Evolutionary conservation across 2,329 filamentous ascomycete species (phyloP), one percentile per base, ranked within the genome.

Genomic region (Epichloe sp.): DNA sequence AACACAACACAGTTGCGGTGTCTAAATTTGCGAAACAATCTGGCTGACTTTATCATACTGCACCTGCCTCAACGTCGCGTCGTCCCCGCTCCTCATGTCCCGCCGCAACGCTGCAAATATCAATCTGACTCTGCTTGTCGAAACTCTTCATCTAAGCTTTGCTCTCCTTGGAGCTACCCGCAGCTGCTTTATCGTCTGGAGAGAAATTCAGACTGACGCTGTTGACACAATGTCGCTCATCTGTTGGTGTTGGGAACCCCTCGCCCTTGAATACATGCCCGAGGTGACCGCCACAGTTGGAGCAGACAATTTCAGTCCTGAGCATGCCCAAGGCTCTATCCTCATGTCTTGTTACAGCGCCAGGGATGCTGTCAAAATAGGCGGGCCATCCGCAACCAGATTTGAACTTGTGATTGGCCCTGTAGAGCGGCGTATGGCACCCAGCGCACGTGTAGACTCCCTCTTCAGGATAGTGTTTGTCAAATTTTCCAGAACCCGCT

Each of bases 141-240:
- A 7, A 41, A 23, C 6, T 8, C n/a, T 40, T n/a, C 34, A n/a
- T 37, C 38, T 43, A 67, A 36, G 60, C 69, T 60, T 71, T 71
- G 51, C 62, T 70, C 34, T 68, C 67, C 54, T 67, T 67, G 35
- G 53, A 37, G 17, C 51, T 49, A 10, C 58, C 58, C 48, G 66
- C 61, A 23, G 61, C 65, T 47, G 66, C 62, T 59, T 79, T 77
- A 55, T 87, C 83, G 47, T 86, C 76, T 1, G 75, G 73, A 2
- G 74, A 77, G 64, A 98, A 97, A 60, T 82, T 93, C 69, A 97
- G 72, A 65, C 87, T 94, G 49, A 97, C 71, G 62, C 88, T 93
- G 65, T 97, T 98, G 53, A 98, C 93, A 64, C 93, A 98, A 72
- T 98, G 93, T 55, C 93, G 78, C 79, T 98, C 93, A 66, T 98